These are phyloP conservation scores for Fraxinus ornus DNA, from an alignment of 305 asterid genomes.

Conservation along the genomic window DNA sequence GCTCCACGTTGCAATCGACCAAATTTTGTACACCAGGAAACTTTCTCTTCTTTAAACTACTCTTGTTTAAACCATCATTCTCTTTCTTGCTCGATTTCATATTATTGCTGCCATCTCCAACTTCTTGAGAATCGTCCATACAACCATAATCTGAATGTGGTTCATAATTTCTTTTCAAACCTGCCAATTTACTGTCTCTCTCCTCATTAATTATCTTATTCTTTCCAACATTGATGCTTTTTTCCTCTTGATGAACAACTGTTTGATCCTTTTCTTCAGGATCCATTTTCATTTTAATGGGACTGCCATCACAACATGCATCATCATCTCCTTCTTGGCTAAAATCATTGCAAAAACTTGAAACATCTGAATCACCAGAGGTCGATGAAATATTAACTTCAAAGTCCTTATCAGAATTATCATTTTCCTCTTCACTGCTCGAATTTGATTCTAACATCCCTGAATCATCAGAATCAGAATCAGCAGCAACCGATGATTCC, in stretches of 20 bases:
- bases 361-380: conserved; percentile 31
- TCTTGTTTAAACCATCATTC: not conserved
- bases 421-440: conserved; percentile 11
- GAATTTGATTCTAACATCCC: not conserved
- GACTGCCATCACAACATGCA: not conserved
- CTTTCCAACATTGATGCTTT: not conserved
- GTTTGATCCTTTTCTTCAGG: not conserved
- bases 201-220: conserved; percentile 7
- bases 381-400: conserved; percentile 15
- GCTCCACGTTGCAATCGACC: not conserved
- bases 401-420: conserved; percentile 21
- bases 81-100: not conserved
- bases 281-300: not conserved
- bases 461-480: conserved; percentile 3
- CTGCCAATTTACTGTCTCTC: conserved; percentile 10
- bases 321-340: not conserved
- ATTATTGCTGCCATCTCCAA: not conserved
- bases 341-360: not conserved
- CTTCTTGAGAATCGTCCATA: conserved; percentile 18
- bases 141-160: not conserved
- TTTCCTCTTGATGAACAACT: not conserved
- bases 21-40: not conserved
- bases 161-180: not conserved
- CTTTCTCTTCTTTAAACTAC: not conserved
- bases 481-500: not conserved